Conservation (phyloP, 2,329 filamentous ascomycete genomes). For the Aspergillus sp. region DNA sequence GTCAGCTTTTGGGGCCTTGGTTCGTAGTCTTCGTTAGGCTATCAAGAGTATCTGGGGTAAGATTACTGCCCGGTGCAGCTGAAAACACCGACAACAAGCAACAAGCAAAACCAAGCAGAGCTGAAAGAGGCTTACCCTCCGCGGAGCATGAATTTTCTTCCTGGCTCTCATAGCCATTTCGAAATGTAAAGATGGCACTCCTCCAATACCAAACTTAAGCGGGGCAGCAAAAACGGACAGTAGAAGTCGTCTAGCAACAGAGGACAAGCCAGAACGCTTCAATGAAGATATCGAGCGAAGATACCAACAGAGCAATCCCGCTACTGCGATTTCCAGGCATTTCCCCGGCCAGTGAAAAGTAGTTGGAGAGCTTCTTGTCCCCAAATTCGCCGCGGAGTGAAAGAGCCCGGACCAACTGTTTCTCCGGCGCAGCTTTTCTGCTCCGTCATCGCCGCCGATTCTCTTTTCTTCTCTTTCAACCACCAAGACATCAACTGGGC, state of each 20-base stretch:
- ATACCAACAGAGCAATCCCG: neutral
- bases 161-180: constrained; percentile 49
- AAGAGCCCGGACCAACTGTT: constrained; percentile 17
- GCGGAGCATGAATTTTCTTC: constrained; percentile 58
- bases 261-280: neutral
- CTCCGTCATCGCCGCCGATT: constrained; percentile 8
- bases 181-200: neutral
- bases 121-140: constrained; percentile 48
- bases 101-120: neutral
- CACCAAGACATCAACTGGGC: neutral
- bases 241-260: neutral
- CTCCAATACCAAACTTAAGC: constrained; percentile 1
- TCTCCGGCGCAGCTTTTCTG: constrained; percentile 15
- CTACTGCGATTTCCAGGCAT: neutral
- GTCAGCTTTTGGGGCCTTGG: constrained; percentile 8
- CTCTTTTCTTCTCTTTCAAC: neutral
- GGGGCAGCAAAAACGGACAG: constrained; percentile 7
- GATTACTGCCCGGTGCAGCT: neutral
- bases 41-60: neutral
- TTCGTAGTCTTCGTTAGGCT: neutral
- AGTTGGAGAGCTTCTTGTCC: neutral
- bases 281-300: neutral
- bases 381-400: constrained; percentile 13
- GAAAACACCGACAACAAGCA: neutral
- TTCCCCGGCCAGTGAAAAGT: neutral